Evolutionary conservation across 1,284 basidiomycete species (phyloP).

Genomic region (Phylloporus sp.): DNA sequence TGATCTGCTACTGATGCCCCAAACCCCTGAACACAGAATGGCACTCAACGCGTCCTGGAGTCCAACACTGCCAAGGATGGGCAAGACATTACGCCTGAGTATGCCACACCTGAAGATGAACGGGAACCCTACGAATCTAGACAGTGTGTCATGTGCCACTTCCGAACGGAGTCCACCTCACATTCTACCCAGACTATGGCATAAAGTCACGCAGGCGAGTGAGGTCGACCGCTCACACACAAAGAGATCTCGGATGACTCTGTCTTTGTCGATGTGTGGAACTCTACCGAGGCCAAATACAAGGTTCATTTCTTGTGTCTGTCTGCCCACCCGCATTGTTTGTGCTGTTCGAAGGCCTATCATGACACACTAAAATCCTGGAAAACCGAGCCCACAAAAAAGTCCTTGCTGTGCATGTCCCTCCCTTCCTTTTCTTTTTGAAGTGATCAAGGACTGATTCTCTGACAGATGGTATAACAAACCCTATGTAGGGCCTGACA

Average conservation of each 20-base stretch:
- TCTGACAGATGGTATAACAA: conserved; percentile 72
- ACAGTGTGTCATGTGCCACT: conserved; percentile 49
- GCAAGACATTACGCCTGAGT: conserved; percentile 78
- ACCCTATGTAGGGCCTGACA: conserved; percentile 44
- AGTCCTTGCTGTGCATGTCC: conserved; percentile 65
- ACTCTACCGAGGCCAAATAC: conserved; percentile 79
- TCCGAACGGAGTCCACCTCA: neutral
- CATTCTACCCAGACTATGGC: conserved; percentile 69
- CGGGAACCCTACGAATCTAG: conserved; percentile 93
- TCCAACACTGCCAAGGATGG: conserved; percentile 87
- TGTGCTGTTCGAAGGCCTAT: conserved; percentile 49
- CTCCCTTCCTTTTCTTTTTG: too few relatives aligned
- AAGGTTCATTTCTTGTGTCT: conserved; percentile 41
- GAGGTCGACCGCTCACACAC: conserved; percentile 68
- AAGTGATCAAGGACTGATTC: neutral
- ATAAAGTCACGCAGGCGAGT: conserved; percentile 87
- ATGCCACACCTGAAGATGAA: conserved; percentile 81
- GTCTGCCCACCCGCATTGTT: neutral
- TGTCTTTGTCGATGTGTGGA: conserved; percentile 78
- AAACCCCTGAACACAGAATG: conserved; percentile 47
- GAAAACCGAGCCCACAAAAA: conserved; percentile 70
- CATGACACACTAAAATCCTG: conserved; percentile 71
- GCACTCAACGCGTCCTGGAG: conserved; percentile 73
- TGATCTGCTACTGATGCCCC: neutral
- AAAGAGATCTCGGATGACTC: conserved; percentile 85